Base-by-base conservation (phyloP, 148 eudicot genomes). In the Simmondsia chinensis region DNA sequence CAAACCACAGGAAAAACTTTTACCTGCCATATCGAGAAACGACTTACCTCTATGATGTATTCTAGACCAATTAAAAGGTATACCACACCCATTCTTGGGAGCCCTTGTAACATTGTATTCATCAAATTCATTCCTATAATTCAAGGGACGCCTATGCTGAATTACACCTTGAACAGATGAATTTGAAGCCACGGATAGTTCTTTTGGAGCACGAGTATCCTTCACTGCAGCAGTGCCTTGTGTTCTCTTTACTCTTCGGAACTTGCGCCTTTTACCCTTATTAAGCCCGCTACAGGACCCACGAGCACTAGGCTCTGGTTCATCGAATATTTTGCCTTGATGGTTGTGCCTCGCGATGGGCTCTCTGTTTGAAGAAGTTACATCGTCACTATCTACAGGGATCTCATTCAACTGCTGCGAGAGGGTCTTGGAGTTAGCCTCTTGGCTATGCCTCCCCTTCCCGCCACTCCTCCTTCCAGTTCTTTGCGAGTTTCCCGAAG, bases 31-130 rank as follows among this genome's bases (percentile, higher is more conserved):
- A 62, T 91, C 97, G 33, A 91, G 85, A 56, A 91, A 67, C 12
- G 88, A 74, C 56, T 66, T 91, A 8, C 97, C 94, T 33, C 97
- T 64, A 28, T 87, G 48, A 54, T 87, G 96, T 64, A 87, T 87
- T 12, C 91, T 76, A 30, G 96, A 87, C 94, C 96, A 83, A 59
- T 83, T 80, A 65, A 74, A 83, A 50, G 95, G 97, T 59, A 82
- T 82, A 2, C 97, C 95, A 64, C 94, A 91, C 17, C 94, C 83
- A 44, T 85, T 76, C 57, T 50, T 63, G 4, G 94, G 91, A 52
- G 39, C 75, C 55, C 75, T 63, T 9, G 78, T 60, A 37, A 74
- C 74, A 79, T 71, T 73, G 27, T 56, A 70, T 43, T 57, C 65
- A 25, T 48, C 71, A 46, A 57, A 38, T 35, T 62, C 79, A 34